Percentiles rank a stretch among this genome's conserved stretches.
Conservation (phyloP, 75 land plant genomes). For the Sequoiadendron giganteum region DNA sequence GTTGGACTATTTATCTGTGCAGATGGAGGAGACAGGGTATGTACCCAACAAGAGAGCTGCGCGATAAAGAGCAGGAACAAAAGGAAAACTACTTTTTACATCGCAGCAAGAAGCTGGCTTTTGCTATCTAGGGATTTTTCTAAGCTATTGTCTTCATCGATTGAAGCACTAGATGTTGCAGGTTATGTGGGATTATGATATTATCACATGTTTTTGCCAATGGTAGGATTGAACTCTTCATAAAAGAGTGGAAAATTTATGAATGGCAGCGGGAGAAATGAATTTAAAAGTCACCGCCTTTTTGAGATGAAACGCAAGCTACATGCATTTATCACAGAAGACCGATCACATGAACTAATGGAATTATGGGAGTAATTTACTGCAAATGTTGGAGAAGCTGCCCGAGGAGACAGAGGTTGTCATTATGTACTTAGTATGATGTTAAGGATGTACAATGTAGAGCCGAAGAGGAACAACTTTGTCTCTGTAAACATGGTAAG, state of each 20-base stretch:
- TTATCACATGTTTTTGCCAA: not conserved
- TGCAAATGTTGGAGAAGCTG: not conserved
- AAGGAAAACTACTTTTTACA: not conserved
- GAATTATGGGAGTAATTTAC: not conserved
- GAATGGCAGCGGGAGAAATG: not conserved
- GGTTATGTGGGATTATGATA: not conserved
- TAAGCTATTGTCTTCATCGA: not conserved
- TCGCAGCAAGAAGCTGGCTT: not conserved
- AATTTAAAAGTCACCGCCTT: no score
- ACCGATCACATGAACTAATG: not conserved
- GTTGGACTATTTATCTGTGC: not conserved
- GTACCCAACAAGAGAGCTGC: not conserved
- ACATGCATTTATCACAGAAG: not conserved
- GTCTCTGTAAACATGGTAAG: not conserved
- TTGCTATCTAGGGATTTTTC: not conserved
- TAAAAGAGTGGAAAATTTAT: not conserved
- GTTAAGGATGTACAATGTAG: not conserved
- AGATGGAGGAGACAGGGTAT: not conserved
- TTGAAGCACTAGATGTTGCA: not conserved
- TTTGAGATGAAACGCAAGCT: not conserved
- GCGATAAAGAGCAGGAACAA: constrained; percentile 1
- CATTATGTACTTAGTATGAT: not conserved
- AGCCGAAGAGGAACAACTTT: not conserved
- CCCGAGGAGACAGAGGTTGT: not conserved
- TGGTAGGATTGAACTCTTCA: not conserved